Conservation (phyloP, 257 asterid species). For the Solanum peruvianum region DNA sequence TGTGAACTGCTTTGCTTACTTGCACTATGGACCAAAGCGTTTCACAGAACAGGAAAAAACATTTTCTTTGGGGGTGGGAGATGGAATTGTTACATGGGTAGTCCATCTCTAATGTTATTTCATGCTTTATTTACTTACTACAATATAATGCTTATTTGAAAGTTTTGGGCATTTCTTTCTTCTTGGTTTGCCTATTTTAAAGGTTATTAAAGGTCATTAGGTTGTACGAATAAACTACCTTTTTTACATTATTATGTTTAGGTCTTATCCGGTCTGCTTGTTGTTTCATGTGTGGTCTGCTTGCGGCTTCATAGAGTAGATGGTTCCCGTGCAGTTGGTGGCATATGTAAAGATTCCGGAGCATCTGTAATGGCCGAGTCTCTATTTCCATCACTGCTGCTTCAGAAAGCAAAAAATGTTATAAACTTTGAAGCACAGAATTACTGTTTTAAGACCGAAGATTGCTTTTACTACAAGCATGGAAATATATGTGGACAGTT, state of each 20-base stretch:
- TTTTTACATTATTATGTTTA: not conserved
- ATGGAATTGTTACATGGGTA: not conserved
- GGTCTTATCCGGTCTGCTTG: conserved; percentile 8
- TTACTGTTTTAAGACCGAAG: conserved; percentile 46
- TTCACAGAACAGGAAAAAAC: not conserved
- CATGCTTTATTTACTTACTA: not conserved
- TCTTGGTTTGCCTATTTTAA: not conserved
- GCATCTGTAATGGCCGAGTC: conserved; percentile 87
- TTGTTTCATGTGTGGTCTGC: conserved; percentile 6
- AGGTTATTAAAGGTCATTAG: not conserved
- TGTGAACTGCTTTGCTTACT: not conserved
- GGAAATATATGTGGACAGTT: conserved; percentile 48
- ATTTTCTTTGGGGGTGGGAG: not conserved
- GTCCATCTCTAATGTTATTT: not conserved
- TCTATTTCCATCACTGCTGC: conserved; percentile 80
- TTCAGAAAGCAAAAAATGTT: conserved; percentile 39
- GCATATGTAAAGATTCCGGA: conserved; percentile 74
- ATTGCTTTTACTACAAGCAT: conserved; percentile 29
- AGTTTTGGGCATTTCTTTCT: not conserved
- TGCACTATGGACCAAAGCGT: not conserved
- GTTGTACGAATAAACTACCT: not conserved
- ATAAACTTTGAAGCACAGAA: conserved; percentile 36
- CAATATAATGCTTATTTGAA: not conserved
- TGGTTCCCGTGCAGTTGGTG: conserved; percentile 85
- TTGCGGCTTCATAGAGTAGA: conserved; percentile 55